A percentile compares a stretch with the other conserved stretches of the same genome.
Conservation (phyloP, 2,329 filamentous ascomycete species). For the Shiraia bambusicola region DNA sequence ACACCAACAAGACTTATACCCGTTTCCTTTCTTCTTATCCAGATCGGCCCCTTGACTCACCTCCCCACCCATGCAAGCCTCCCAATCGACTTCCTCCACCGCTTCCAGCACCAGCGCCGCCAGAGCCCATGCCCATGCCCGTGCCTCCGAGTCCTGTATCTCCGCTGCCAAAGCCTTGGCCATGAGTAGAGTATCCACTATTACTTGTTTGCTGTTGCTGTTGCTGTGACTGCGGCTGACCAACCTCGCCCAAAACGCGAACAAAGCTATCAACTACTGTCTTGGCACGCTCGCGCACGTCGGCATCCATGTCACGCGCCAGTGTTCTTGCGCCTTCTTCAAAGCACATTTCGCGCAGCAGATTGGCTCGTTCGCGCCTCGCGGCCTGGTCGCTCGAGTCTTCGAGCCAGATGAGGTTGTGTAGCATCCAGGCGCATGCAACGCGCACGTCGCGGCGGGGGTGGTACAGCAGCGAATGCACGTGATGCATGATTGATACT, state of each 20-base stretch:
- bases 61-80: constrained; percentile 19
- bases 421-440: constrained; percentile 78
- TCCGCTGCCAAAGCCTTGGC: not conserved
- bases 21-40: too few relatives aligned
- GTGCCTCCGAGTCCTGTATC: constrained; percentile 10
- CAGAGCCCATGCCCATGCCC: too few relatives aligned
- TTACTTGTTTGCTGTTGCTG: not conserved
- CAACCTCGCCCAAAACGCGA: constrained; percentile 22
- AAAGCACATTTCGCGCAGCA: constrained; percentile 72
- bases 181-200: constrained; percentile 1
- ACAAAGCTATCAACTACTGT: constrained; percentile 66
- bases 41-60: constrained; percentile 16
- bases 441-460: constrained; percentile 72
- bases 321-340: constrained; percentile 61
- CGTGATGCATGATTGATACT: constrained; percentile 69
- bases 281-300: constrained; percentile 83
- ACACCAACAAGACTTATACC: too few relatives aligned
- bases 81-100: constrained; percentile 7
- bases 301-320: constrained; percentile 71
- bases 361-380: constrained; percentile 66
- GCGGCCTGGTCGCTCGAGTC: constrained; percentile 66
- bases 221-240: too few relatives aligned
- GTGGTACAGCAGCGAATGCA: constrained; percentile 73
- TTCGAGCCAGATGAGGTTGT: constrained; percentile 83
- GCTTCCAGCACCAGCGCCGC: constrained; percentile 9